phyloP scores from a whole-genome alignment of 495 filamentous ascomycete genomes.

The Annulohypoxylon maeteangense region DNA sequence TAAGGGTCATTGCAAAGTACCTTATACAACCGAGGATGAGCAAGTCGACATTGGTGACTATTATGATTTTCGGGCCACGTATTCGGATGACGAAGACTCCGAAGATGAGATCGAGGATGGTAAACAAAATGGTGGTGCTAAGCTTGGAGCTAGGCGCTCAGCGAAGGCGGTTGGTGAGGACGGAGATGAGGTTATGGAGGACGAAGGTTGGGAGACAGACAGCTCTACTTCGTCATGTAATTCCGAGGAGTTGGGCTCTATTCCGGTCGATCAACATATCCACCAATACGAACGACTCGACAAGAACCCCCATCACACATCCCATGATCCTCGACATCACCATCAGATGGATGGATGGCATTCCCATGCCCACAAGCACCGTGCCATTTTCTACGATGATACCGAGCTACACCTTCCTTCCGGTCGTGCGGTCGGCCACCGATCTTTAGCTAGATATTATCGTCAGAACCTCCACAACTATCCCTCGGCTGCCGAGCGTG shows the following conservation, averaged over 20 bases:
- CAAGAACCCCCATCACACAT: conserved; percentile 73
- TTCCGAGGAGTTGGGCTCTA: conserved; percentile 75
- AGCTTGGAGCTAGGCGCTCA: conserved; percentile 62
- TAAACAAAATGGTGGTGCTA: conserved; percentile 66
- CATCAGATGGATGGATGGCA: conserved; percentile 77
- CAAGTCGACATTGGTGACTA: conserved; percentile 96
- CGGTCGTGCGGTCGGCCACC: conserved; percentile 89
- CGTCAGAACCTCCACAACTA: conserved; percentile 91
- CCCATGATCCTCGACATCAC: conserved; percentile 71
- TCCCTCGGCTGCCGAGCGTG: conserved; percentile 74
- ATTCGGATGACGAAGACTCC: conserved; percentile 78
- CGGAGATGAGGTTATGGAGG: conserved; percentile 63
- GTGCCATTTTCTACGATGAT: conserved; percentile 86
- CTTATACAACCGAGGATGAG: conserved; percentile 87
- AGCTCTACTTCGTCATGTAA: conserved; percentile 84
- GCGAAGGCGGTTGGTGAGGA: conserved; percentile 60
- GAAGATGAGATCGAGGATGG: conserved; percentile 66
- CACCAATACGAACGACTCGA: conserved; percentile 69
- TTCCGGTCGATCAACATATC: conserved; percentile 72
- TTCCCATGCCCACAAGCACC: conserved; percentile 72
- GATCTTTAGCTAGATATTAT: conserved; percentile 85
- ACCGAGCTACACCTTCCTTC: conserved; percentile 94
- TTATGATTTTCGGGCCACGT: conserved; percentile 96
- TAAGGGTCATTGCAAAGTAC: conserved; percentile 95
- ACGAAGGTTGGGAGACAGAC: conserved; percentile 93